Conservation (phyloP, 2,329 filamentous ascomycete genomes). For the Colletotrichum paranaense region DNA sequence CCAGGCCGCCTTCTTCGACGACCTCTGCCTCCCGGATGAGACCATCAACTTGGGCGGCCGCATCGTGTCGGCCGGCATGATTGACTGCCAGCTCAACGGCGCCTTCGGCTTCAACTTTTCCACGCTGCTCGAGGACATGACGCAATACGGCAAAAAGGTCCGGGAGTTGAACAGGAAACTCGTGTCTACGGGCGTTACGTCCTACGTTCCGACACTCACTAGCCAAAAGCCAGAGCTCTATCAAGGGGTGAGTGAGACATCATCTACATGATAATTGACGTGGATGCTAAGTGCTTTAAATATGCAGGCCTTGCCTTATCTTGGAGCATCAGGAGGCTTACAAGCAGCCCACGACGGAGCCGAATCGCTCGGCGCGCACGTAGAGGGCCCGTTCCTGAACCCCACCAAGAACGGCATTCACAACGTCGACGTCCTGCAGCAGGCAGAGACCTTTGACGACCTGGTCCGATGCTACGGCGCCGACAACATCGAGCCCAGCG, state of each 20-base stretch:
- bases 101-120: slow-evolving; percentile 95
- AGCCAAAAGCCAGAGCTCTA: slow-evolving; percentile 87
- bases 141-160: slow-evolving; percentile 79
- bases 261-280: too few relatives aligned
- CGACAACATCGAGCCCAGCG: slow-evolving; percentile 67
- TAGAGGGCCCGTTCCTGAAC: slow-evolving; percentile 89
- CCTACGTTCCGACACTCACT: slow-evolving; percentile 86
- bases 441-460: slow-evolving; percentile 72
- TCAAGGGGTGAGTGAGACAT: slow-evolving; percentile 65
- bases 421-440: slow-evolving; percentile 76
- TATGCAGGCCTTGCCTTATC: slow-evolving; percentile 74
- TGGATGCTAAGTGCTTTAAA: slow-evolving; percentile 4
- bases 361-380: slow-evolving; percentile 90
- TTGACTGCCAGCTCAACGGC: slow-evolving; percentile 93
- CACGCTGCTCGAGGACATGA: slow-evolving; percentile 74
- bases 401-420: slow-evolving; percentile 89
- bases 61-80: slow-evolving; percentile 86
- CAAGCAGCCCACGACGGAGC: slow-evolving; percentile 76
- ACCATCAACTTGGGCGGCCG: slow-evolving; percentile 84
- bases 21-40: slow-evolving; percentile 75
- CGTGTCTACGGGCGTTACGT: slow-evolving; percentile 84
- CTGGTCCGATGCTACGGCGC: slow-evolving; percentile 79
- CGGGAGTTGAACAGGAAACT: slow-evolving; percentile 77
- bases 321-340: slow-evolving; percentile 75
- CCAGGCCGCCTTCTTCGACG: slow-evolving; percentile 75